A percentile compares a stretch with the other conserved stretches of the same genome.
These are phyloP conservation scores for Hysterangium stoloniferum DNA, from an alignment of 768 basidiomycete genomes.

Conservation along the genomic window DNA sequence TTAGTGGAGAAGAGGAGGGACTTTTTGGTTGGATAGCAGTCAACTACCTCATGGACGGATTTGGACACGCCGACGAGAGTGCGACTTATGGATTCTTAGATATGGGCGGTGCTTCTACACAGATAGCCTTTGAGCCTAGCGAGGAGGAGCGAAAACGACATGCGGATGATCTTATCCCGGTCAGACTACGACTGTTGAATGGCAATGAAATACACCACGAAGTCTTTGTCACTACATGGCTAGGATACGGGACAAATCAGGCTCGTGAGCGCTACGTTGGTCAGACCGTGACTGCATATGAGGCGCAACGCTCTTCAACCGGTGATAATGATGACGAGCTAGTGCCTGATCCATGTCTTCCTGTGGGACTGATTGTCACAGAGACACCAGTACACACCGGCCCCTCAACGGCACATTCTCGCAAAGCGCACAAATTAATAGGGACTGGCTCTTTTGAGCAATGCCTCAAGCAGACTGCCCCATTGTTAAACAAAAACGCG, in stretches of 20 bases:
- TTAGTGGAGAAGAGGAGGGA: slow-evolving; percentile 97
- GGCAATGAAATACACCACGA: slow-evolving; percentile 85
- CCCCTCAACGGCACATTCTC: slow-evolving; percentile 34
- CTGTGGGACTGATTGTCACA: slow-evolving; percentile 55
- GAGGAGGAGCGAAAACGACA: slow-evolving; percentile 36
- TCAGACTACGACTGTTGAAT: slow-evolving; percentile 70
- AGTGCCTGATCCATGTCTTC: slow-evolving; percentile 87
- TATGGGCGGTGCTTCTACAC: slow-evolving; percentile 99
- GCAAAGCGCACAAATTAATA: slow-evolving; percentile 51
- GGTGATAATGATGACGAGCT: slow-evolving; percentile 21
- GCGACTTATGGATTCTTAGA: slow-evolving; percentile 97
- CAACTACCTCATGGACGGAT: slow-evolving; percentile 98
- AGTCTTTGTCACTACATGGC: slow-evolving; percentile 97
- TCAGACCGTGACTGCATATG: slow-evolving; percentile 50
- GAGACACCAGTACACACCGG: slow-evolving; percentile 45
- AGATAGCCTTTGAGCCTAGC: slow-evolving; percentile 94
- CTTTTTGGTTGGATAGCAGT: slow-evolving; percentile 98
- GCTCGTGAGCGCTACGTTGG: slow-evolving; percentile 91
- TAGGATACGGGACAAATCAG: slow-evolving; percentile 96
- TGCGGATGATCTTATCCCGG: slow-evolving; percentile 63
- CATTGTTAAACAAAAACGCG: slow-evolving; percentile 75
- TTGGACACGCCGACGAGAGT: slow-evolving; percentile 43
- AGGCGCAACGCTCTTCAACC: slow-evolving; percentile 27
- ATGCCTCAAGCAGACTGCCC: slow-evolving; percentile 64
- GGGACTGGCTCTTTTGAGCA: slow-evolving; percentile 89